These are phyloP conservation scores for Syncephalastrum monosporum DNA, from an alignment of 371 early-diverging fungal species.

Conservation along the genomic window DNA sequence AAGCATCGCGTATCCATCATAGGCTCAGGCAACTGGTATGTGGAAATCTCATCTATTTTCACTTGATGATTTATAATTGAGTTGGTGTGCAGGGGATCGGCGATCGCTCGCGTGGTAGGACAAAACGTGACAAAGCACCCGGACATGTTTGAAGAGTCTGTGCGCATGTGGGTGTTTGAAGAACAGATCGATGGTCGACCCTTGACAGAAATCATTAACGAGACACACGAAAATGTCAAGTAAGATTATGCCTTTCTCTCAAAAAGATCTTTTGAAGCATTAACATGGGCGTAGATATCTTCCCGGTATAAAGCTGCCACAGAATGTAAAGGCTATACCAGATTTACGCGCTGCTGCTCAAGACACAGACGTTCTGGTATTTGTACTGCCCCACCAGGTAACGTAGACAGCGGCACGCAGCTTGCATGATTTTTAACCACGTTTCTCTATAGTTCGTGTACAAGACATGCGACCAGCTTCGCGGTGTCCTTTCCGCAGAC, in stretches of 20 bases:
- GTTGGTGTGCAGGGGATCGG: conserved; percentile 81
- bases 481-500: conserved; percentile 57
- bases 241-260: conserved; percentile 25
- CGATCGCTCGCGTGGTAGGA: conserved; percentile 91
- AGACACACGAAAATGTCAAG: conserved; percentile 91
- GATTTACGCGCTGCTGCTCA: conserved; percentile 70
- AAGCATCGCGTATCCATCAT: conserved; percentile 66
- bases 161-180: conserved; percentile 95
- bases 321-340: conserved; percentile 80
- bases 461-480: conserved; percentile 67
- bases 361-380: conserved; percentile 88
- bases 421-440: neutral
- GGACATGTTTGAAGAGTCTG: conserved; percentile 70
- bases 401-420: neutral
- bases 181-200: conserved; percentile 81
- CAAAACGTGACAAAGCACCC: conserved; percentile 67
- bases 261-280: neutral
- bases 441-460: conserved; percentile 63
- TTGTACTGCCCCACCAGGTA: conserved; percentile 94
- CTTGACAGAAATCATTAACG: conserved; percentile 94
- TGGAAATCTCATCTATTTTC: neutral
- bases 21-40: conserved; percentile 94
- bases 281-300: conserved; percentile 60
- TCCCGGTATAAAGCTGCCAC: conserved; percentile 83
- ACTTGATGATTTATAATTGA: neutral